Conservation (phyloP, 768 basidiomycete genomes). For the Coprinellus aureogranulatus region DNA sequence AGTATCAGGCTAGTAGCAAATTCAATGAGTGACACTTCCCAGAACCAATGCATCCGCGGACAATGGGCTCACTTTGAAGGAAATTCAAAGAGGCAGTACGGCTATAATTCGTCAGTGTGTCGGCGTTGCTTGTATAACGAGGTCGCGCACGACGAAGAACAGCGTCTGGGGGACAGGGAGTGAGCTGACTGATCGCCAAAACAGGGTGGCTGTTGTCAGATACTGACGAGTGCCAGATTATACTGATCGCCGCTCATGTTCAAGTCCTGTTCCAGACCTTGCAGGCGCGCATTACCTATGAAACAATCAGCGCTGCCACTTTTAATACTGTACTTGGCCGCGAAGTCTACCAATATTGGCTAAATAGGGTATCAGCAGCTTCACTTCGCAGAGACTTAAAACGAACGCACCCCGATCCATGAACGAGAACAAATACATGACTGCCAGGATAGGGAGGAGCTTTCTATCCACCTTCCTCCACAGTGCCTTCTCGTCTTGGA, state of each 20-base stretch:
- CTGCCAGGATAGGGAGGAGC: constrained; percentile 54
- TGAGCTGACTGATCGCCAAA: not conserved
- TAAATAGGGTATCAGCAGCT: no score
- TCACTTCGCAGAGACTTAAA: not conserved
- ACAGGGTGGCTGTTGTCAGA: not conserved
- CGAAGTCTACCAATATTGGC: constrained; percentile 63
- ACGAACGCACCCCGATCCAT: constrained; percentile 53
- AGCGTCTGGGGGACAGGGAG: no score
- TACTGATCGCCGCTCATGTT: constrained; percentile 57
- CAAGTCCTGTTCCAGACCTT: constrained; percentile 58
- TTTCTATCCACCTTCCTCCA: constrained; percentile 59
- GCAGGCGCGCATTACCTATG: constrained; percentile 66
- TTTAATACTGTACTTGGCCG: no score
- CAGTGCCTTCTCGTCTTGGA: constrained; percentile 37
- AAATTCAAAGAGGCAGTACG: constrained; percentile 64
- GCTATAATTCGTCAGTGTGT: no score
- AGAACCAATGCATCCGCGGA: no score
- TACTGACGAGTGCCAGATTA: constrained; percentile 59
- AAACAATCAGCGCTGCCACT: no score
- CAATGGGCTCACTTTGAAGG: constrained; percentile 77
- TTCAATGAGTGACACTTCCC: no score
- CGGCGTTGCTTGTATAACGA: no score
- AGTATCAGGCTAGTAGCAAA: no score
- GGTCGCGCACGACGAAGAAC: constrained; percentile 62
- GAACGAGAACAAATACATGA: constrained; percentile 64